Conservation (phyloP, 495 filamentous ascomycete species). For the Patellaria atrata region DNA sequence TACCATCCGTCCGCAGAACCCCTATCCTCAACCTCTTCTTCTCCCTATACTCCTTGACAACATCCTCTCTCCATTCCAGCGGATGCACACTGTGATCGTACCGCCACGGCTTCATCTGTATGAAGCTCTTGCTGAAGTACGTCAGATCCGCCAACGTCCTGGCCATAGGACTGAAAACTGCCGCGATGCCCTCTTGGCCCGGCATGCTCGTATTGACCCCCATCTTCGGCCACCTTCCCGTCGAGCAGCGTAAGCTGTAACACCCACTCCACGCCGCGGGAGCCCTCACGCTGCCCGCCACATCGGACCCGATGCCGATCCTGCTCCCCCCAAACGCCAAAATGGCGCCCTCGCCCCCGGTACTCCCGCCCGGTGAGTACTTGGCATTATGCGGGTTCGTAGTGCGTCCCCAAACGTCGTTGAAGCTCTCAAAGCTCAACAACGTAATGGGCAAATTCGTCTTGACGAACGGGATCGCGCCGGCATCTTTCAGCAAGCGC, state of each 20-base stretch:
- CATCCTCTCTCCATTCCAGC: conserved; percentile 55
- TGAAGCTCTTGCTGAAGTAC: conserved; percentile 68
- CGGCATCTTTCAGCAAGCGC: conserved; percentile 73
- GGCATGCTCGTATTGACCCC: conserved; percentile 84
- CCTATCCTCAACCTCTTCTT: conserved; percentile 57
- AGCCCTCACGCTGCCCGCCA: conserved; percentile 78
- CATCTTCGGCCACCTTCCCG: conserved; percentile 83
- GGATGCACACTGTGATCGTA: conserved; percentile 83
- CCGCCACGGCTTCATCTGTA: conserved; percentile 80
- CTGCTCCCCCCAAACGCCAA: conserved; percentile 72
- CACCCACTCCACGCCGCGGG: conserved; percentile 88
- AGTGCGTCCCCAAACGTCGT: conserved; percentile 70
- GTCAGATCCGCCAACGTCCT: conserved; percentile 70
- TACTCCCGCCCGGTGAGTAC: conserved; percentile 86
- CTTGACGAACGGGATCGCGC: conserved; percentile 92
- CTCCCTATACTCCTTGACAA: conserved; percentile 42
- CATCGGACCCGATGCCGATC: conserved; percentile 92
- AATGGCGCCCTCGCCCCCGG: conserved; percentile 77
- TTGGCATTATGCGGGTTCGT: conserved; percentile 68
- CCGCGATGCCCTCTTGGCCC: conserved; percentile 82
- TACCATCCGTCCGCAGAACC: conserved; percentile 63
- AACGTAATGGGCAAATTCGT: conserved; percentile 88
- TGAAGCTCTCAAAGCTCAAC: conserved; percentile 81
- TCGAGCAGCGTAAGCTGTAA: conserved; percentile 82
- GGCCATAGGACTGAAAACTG: conserved; percentile 88